Percentiles rank a stretch among this genome's conserved stretches.
These are phyloP conservation scores for Mycena floridula DNA, from an alignment of 768 basidiomycete species.

Conservation along the genomic window DNA sequence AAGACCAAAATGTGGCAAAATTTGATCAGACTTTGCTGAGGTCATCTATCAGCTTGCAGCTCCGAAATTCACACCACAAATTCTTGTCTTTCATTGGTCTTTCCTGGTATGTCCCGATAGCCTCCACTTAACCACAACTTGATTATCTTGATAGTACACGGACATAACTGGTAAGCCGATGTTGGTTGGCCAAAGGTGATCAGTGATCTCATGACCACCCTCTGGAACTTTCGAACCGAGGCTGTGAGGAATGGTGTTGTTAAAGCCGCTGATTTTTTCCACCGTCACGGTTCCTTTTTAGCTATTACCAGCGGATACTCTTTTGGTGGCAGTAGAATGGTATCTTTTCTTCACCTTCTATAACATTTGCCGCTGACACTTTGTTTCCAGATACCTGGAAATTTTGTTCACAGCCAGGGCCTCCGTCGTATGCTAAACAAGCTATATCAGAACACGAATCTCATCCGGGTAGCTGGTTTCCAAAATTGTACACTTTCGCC, in stretches of 20 bases:
- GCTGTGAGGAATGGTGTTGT: not conserved
- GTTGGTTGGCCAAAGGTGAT: not conserved
- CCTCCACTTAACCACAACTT: no score
- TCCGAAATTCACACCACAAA: no score
- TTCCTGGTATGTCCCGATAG: no score
- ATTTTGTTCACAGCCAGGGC: not conserved
- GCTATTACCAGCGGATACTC: not conserved
- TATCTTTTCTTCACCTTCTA: not conserved
- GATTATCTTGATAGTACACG: no score
- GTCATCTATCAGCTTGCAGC: no score
- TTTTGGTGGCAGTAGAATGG: not conserved
- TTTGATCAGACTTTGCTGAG: no score
- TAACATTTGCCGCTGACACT: not conserved
- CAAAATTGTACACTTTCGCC: not conserved
- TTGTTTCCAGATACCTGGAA: not conserved
- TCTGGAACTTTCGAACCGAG: not conserved
- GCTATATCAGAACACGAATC: not conserved
- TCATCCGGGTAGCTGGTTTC: not conserved
- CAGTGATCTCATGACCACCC: not conserved
- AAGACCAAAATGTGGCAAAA: no score
- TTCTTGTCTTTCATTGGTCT: no score
- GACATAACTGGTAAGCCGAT: no score
- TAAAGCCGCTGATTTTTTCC: not conserved
- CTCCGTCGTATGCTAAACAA: not conserved
- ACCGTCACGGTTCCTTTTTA: no score